Conservation (phyloP, 805 yeast genomes). For the Candida pseudofarinosa region DNA sequence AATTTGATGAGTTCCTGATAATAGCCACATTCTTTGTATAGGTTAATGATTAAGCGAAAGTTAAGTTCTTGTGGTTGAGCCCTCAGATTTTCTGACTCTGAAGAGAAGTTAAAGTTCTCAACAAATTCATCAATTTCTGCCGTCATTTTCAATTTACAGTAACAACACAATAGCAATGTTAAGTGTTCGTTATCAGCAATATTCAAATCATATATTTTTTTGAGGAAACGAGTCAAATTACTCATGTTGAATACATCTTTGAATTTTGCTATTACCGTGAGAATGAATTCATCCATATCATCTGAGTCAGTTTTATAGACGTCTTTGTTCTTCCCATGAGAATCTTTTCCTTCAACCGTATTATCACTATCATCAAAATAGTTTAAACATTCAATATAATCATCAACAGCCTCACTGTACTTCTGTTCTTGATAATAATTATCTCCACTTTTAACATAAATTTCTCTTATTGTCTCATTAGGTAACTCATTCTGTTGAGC, state of each 20-base stretch:
- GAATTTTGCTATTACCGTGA: slow-evolving; percentile 74
- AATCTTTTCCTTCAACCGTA: slow-evolving; percentile 6
- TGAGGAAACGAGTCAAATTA: slow-evolving; percentile 60
- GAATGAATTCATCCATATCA: slow-evolving; percentile 41
- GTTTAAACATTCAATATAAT: slow-evolving; percentile 51
- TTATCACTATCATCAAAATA: slow-evolving; percentile 13
- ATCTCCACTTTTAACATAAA: slow-evolving; percentile 58
- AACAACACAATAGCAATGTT: slow-evolving; percentile 71
- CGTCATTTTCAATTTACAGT: slow-evolving; percentile 67
- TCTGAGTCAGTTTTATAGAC: slow-evolving; percentile 16
- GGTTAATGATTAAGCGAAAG: slow-evolving; percentile 57
- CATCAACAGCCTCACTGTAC: slow-evolving; percentile 65
- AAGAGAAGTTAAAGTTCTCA: slow-evolving; percentile 28
- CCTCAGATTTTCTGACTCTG: neutral
- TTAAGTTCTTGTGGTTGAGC: slow-evolving; percentile 48
- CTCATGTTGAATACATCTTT: slow-evolving; percentile 71
- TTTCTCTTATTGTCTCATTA: slow-evolving; percentile 23
- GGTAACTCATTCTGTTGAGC: slow-evolving; percentile 42
- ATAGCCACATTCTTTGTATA: slow-evolving; percentile 72
- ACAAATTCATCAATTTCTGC: slow-evolving; percentile 58
- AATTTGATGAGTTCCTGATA: slow-evolving; percentile 62
- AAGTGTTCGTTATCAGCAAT: slow-evolving; percentile 75
- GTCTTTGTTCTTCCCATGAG: slow-evolving; percentile 2
- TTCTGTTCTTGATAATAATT: slow-evolving; percentile 63
- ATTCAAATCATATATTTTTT: slow-evolving; percentile 51